Evolutionary conservation across 164 flowering plant species (phyloP).

Genomic region (Berberis vulgaris): DNA sequence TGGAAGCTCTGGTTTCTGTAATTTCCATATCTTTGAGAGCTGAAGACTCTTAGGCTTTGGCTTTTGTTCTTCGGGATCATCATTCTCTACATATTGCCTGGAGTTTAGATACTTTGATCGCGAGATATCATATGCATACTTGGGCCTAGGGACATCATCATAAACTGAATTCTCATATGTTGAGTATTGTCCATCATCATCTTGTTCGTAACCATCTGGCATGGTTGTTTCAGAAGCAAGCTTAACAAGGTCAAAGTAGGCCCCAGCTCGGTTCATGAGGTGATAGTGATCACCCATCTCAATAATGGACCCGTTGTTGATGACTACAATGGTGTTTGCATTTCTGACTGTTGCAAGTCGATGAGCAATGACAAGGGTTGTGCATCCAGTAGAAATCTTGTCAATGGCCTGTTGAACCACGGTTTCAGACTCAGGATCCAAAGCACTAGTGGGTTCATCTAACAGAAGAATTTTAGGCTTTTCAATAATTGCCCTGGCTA

Average conservation of each 20-base stretch:
- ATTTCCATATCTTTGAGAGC: constrained; percentile 38
- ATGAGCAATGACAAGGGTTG: constrained; percentile 71
- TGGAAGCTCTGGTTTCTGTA: constrained; percentile 52
- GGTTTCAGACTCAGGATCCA: constrained; percentile 58
- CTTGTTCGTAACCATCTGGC: constrained; percentile 13
- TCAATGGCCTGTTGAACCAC: constrained; percentile 61
- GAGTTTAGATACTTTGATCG: constrained; percentile 24
- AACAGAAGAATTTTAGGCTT: constrained; percentile 60
- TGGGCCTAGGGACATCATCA: constrained; percentile 20
- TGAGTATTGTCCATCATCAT: constrained; percentile 8
- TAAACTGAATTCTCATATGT: constrained; percentile 19
- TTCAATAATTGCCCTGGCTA: constrained; percentile 66
- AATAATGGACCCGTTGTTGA: constrained; percentile 44
- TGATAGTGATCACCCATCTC: constrained; percentile 52
- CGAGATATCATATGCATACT: constrained; percentile 18
- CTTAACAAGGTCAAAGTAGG: constrained; percentile 45
- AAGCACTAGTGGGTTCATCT: constrained; percentile 78
- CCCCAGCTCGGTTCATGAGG: constrained; percentile 45
- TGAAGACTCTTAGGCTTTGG: constrained; percentile 12
- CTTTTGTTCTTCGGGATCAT: constrained; percentile 9
- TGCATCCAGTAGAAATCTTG: constrained; percentile 43
- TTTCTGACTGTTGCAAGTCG: constrained; percentile 65
- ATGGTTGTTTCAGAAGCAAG: constrained; percentile 45
- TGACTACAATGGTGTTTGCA: constrained; percentile 51
- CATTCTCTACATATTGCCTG: constrained; percentile 13